Evolutionary conservation across 1,139 yeast genomes (phyloP), one percentile per base, ranked within the genome.

Genomic region (Hanseniaspora gamundiae): DNA sequence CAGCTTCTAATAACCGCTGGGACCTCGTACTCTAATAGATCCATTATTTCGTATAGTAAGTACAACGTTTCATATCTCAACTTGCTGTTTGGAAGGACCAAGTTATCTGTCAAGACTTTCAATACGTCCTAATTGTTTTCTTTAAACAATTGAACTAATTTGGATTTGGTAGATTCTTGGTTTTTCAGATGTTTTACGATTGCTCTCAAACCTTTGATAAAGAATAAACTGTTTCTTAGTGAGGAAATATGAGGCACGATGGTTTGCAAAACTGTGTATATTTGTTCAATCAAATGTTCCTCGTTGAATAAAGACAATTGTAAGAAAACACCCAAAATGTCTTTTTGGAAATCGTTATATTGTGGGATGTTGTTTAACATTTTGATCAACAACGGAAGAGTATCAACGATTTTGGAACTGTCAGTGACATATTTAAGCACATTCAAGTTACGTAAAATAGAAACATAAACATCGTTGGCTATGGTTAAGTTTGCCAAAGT

Each of bases 41-140:
- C 52, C 40, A 58, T 54, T 3, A 73, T 47, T 1, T 61, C 57
- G 4, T 60, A 54, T 5, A 73, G 51, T 42, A 76, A 58, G 24
- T 66, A 61, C 31, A 77, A 58, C 1, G 84, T 64, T 36, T 58
- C 62, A 16, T 62, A 52, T 48, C 86, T 71, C n/a, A 73, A 56
- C 2, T 61, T 62, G 43, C 69, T 73, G 46, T 70, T 68, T 2
- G 80, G 71, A 5, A 68, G 58, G 9, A 64, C 51, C 43, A 78
- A 55, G 51, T 75, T 75, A 4, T 62, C 56, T 8, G 65, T 46
- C 4, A 57, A 39, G 8, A 26, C 39, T 2, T 35, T 38, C 16
- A 47, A 16, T 6, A 51, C 16, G 3, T 39, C 19, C 17, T 44
- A 45, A 7, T 43, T 35, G 35, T 45, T 39, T 2, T 41, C 24